Conservation (phyloP, 2,329 filamentous ascomycete species). For the Orbilia quercus region DNA sequence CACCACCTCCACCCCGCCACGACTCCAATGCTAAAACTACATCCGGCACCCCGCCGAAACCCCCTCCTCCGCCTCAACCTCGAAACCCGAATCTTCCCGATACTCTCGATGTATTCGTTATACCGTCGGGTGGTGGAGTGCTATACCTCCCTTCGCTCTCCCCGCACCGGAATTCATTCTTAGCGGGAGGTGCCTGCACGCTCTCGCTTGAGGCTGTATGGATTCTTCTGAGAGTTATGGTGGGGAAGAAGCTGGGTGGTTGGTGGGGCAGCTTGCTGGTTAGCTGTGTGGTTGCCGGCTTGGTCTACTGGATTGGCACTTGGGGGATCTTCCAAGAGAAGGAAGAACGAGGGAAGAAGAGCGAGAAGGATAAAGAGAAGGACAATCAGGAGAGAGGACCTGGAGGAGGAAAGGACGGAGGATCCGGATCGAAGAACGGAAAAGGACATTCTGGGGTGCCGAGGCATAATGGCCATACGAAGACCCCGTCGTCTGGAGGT, state of each 20-base stretch:
- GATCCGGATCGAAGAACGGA: conserved; percentile 6
- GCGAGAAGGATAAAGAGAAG: conserved; percentile 15
- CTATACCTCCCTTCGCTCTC: conserved; percentile 59
- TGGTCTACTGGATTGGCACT: conserved; percentile 41
- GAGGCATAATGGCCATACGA: conserved; percentile 50
- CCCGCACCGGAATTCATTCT: conserved; percentile 58
- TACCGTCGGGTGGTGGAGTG: conserved; percentile 59
- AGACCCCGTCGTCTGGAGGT: conserved; percentile 31
- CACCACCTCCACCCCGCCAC: conserved; percentile 57
- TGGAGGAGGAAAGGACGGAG: neutral
- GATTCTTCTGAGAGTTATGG: conserved; percentile 17
- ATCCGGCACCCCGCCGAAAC: conserved; percentile 53
- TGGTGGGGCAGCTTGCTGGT: conserved; percentile 46
- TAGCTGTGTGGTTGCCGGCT: conserved; percentile 37
- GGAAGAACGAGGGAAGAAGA: conserved; percentile 36
- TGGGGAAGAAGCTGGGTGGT: conserved; percentile 31
- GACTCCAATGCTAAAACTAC: conserved; percentile 57
- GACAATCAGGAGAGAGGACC: conserved; percentile 15
- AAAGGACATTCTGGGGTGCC: conserved; percentile 6
- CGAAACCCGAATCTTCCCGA: conserved; percentile 49
- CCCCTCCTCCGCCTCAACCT: conserved; percentile 39
- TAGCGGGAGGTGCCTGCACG: conserved; percentile 57
- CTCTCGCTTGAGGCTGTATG: conserved; percentile 35
- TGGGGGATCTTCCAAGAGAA: conserved; percentile 43
- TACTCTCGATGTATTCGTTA: conserved; percentile 58